These are phyloP conservation scores for Nakaseomyces sp. DNA, from an alignment of 1,139 yeast genomes.

Conservation along the genomic window DNA sequence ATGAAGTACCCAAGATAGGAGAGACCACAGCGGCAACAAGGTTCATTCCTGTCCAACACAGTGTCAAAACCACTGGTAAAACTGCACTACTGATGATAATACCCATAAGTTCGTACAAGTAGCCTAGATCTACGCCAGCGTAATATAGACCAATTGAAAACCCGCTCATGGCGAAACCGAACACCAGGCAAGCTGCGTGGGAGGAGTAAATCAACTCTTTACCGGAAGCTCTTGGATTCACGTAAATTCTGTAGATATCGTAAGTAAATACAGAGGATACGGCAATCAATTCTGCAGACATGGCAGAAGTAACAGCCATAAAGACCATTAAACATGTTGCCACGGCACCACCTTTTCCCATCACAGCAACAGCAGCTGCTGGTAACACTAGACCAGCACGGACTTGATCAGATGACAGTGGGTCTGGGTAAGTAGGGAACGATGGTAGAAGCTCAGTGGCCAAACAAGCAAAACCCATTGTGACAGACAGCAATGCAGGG, in stretches of 20 bases:
- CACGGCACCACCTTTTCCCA: constrained; percentile 83
- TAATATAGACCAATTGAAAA: constrained; percentile 75
- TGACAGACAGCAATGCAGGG: constrained; percentile 73
- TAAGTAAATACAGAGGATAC: constrained; percentile 78
- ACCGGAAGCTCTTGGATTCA: constrained; percentile 71
- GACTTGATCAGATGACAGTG: constrained; percentile 58
- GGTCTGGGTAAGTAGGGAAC: constrained; percentile 72
- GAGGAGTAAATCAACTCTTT: constrained; percentile 59
- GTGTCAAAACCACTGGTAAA: constrained; percentile 61
- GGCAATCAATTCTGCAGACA: constrained; percentile 83
- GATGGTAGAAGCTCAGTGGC: constrained; percentile 56
- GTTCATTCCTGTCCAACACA: constrained; percentile 63
- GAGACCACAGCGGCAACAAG: constrained; percentile 49
- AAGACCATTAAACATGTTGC: constrained; percentile 68
- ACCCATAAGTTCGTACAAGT: constrained; percentile 80
- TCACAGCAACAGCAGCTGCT: constrained; percentile 72
- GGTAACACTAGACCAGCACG: constrained; percentile 78
- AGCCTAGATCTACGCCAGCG: constrained; percentile 80
- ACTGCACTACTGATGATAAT: constrained; percentile 81
- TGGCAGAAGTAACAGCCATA: constrained; percentile 74
- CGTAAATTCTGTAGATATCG: constrained; percentile 71
- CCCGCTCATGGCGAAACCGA: constrained; percentile 68
- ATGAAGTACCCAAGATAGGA: constrained; percentile 53
- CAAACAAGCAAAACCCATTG: constrained; percentile 75
- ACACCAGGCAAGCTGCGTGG: constrained; percentile 54